Evolutionary conservation across 495 filamentous ascomycete genomes (phyloP).

Genomic region (Aspergillus sparsus): DNA sequence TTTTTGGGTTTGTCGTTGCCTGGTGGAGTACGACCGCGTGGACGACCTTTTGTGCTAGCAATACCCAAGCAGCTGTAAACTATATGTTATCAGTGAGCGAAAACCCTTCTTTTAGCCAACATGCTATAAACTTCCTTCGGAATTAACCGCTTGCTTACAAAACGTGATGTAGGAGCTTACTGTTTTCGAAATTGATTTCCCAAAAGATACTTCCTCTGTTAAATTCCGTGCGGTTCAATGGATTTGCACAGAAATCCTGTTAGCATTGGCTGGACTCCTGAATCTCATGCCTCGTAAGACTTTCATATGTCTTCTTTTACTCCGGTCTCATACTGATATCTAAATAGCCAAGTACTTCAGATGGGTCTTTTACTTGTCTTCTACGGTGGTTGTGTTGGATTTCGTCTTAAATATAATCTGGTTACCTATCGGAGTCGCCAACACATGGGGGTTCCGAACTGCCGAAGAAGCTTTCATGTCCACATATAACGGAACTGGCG

Average conservation of each 20-base stretch:
- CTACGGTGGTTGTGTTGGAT: conserved; percentile 52
- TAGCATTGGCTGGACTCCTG: conserved; percentile 47
- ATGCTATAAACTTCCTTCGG: neutral
- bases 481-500: conserved; percentile 58
- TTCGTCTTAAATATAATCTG: conserved; percentile 59
- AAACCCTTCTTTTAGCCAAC: neutral
- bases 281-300: conserved; percentile 48
- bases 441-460: conserved; percentile 57
- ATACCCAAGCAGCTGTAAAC: conserved; percentile 55
- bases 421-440: conserved; percentile 54
- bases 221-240: conserved; percentile 59
- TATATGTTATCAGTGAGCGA: conserved; percentile 53
- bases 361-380: conserved; percentile 51
- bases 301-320: neutral
- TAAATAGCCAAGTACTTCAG: conserved; percentile 42
- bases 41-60: conserved; percentile 59
- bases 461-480: conserved; percentile 58
- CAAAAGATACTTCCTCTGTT: conserved; percentile 47
- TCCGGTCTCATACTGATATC: conserved; percentile 10
- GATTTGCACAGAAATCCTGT: conserved; percentile 52
- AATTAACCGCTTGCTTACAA: neutral
- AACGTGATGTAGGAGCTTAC: conserved; percentile 46
- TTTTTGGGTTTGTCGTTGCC: conserved; percentile 57
- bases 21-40: conserved; percentile 63
- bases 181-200: conserved; percentile 53